A percentile compares a stretch with the other conserved stretches of the same genome.
These are phyloP conservation scores for Penicillium hordei DNA, from an alignment of 2,329 filamentous ascomycete species.

Conservation along the genomic window DNA sequence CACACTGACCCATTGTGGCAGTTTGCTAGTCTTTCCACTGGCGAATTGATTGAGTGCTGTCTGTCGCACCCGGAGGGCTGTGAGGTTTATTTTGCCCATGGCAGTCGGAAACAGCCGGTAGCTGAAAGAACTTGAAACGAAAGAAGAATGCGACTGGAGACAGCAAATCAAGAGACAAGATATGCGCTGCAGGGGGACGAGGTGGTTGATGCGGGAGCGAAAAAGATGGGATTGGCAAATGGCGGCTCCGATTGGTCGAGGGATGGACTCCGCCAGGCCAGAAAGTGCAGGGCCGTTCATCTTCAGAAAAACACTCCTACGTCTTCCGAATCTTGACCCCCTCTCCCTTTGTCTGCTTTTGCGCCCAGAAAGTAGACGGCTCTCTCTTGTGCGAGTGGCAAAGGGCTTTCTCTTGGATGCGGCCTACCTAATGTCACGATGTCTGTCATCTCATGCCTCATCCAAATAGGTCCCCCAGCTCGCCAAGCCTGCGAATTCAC, in stretches of 20 bases:
- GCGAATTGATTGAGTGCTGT: conserved; percentile 42
- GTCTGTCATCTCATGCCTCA: conserved; percentile 64
- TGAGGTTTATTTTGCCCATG: conserved; percentile 50
- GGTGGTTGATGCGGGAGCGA: conserved; percentile 25
- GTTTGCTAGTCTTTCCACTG: conserved; percentile 34
- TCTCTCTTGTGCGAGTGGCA: conserved; percentile 19
- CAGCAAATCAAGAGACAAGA: not conserved
- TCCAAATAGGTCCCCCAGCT: conserved; percentile 56
- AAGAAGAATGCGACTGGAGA: not conserved
- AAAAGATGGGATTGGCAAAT: conserved; percentile 40
- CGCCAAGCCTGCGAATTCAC: conserved; percentile 49
- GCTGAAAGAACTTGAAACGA: not conserved
- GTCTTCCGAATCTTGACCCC: conserved; percentile 7
- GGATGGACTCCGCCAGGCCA: conserved; percentile 35
- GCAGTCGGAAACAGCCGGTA: conserved; percentile 10
- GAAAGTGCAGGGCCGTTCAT: conserved; percentile 23
- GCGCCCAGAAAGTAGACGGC: conserved; percentile 16
- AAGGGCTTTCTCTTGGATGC: conserved; percentile 29
- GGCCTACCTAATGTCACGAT: conserved; percentile 53
- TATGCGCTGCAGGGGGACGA: conserved; percentile 10
- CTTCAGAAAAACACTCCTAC: conserved; percentile 26
- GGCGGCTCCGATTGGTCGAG: conserved; percentile 38
- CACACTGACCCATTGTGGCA: conserved; percentile 57
- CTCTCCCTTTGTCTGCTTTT: conserved; percentile 8
- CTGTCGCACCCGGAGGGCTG: conserved; percentile 47